Conservation (phyloP, 1,284 basidiomycete genomes). For the Puccinia sorghi region DNA sequence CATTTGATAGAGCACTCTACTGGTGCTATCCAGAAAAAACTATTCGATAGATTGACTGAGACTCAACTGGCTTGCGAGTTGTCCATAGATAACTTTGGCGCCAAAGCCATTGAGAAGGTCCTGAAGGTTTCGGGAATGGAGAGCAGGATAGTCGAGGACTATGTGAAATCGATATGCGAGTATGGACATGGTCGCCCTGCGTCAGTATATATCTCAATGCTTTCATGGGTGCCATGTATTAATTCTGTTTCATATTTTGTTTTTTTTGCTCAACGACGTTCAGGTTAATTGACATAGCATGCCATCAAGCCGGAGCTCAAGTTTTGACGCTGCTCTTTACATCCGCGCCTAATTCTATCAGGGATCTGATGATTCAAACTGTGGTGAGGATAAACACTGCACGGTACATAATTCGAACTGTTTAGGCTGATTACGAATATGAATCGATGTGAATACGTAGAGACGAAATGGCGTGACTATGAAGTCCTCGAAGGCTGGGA, state of each 20-base stretch:
- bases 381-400: conserved; percentile 28
- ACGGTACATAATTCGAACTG: not conserved
- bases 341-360: conserved; percentile 47
- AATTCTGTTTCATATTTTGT: not conserved
- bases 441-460: not conserved
- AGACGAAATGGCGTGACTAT: conserved; percentile 49
- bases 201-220: conserved; percentile 32
- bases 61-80: conserved; percentile 50
- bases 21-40: conserved; percentile 43
- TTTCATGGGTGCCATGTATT: not conserved
- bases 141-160: conserved; percentile 47
- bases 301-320: conserved; percentile 50
- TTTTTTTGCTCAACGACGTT: not conserved
- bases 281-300: conserved; percentile 50
- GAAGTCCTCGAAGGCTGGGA: conserved; percentile 50
- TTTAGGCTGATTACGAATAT: not conserved
- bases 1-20: conserved; percentile 50
- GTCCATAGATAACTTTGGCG: conserved; percentile 50
- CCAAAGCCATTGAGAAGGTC: conserved; percentile 50
- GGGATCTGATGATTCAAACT: conserved; percentile 51
- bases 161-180: conserved; percentile 49
- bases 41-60: conserved; percentile 50
- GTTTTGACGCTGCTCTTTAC: conserved; percentile 49
- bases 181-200: conserved; percentile 49
- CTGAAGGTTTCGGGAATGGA: conserved; percentile 50